Base-by-base conservation (phyloP, 1,139 yeast species). In the Saccharomyces hybrid region DNA sequence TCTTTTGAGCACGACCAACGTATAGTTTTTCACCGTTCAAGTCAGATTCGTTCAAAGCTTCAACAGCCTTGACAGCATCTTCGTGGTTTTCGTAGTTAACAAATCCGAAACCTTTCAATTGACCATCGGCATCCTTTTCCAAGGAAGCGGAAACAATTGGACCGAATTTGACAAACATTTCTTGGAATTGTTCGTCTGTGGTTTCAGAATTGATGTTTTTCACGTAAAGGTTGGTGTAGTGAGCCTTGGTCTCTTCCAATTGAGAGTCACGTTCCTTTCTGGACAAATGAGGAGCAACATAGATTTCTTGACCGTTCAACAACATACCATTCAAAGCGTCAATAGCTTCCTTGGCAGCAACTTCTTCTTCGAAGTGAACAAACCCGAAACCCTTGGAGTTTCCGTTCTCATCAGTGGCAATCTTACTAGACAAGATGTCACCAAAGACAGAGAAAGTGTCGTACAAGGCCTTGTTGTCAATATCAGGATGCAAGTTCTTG, bases 1-100 rank as follows among this genome's bases (percentile, higher is more conserved):
- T 93, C 90, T 90, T 93, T 80, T 93, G 99, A 65, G 99, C 99
- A 77, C 99, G 90, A 68, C 97, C 97, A 69, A 93, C 99, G 74
- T 85, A 93, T 64, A 93, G 78, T 75, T 80, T 83, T 78, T 88
- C 90, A 69, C 93, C 93, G 68, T 82, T 83, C 73, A 85, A 75
- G 71, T 93, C 99, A 66, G 76, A 78, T 73, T 88, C 96, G 76
- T 95, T 88, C 73, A 93, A 83, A 69, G 81, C 95, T 57, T 89
- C 96, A 68, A 93, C 96, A 59, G 98, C 96, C 76, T 83, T 82
- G 65, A 80, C 82, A 65, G 99, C 99, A 67, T 84, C 79, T 68
- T 85, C 91, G 76, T 93, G 99, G 65, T 75, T 71, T 74, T 84
- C 96, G 69, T 72, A 93, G 84, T 93, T 90, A 71, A 93, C 89